Percentiles rank a stretch among this genome's conserved stretches.
Evolutionary conservation across 2,329 filamentous ascomycete species (phyloP).

Genomic region (Polytolypa hystricis): DNA sequence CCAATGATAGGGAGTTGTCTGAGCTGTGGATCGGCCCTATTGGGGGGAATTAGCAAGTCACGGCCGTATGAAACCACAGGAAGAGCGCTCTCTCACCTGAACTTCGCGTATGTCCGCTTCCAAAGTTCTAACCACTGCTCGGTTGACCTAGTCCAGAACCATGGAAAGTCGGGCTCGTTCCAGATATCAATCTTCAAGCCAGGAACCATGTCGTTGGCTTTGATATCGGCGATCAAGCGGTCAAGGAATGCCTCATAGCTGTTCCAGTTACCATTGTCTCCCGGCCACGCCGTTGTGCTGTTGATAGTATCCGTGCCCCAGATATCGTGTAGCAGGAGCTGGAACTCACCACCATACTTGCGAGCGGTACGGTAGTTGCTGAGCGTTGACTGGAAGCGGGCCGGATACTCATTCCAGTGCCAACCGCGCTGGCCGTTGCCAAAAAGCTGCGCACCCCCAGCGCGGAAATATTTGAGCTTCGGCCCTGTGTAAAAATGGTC

Average conservation of each 20-base stretch:
- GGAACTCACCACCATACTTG: constrained; percentile 34
- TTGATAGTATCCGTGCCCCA: constrained; percentile 40
- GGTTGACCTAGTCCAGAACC: constrained; percentile 29
- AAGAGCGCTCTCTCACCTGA: constrained; percentile 21
- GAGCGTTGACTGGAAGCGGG: constrained; percentile 34
- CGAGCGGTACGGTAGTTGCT: constrained; percentile 37
- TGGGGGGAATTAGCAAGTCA: no score
- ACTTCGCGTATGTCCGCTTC: constrained; percentile 26
- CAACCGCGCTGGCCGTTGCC: background rate
- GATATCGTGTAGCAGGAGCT: constrained; percentile 36
- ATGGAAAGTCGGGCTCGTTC: constrained; percentile 40
- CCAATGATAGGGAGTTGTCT: constrained; percentile 31
- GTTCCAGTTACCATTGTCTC: constrained; percentile 41
- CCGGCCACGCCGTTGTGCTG: constrained; percentile 32
- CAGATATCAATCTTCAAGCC: constrained; percentile 40
- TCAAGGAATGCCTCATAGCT: constrained; percentile 35
- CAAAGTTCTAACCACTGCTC: constrained; percentile 34
- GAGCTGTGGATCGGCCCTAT: no score
- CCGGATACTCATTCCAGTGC: constrained; percentile 18
- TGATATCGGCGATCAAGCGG: constrained; percentile 28
- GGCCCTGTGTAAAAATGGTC: constrained; percentile 30
- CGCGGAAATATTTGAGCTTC: constrained; percentile 30
- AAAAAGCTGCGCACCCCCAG: constrained; percentile 33
- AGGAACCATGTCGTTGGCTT: constrained; percentile 26
- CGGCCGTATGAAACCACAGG: no score